A percentile compares a stretch with the other conserved stretches of the same genome.
These are phyloP conservation scores for Wickerhamiella vanderwaltii DNA, from an alignment of 805 yeast species.

Conservation along the genomic window DNA sequence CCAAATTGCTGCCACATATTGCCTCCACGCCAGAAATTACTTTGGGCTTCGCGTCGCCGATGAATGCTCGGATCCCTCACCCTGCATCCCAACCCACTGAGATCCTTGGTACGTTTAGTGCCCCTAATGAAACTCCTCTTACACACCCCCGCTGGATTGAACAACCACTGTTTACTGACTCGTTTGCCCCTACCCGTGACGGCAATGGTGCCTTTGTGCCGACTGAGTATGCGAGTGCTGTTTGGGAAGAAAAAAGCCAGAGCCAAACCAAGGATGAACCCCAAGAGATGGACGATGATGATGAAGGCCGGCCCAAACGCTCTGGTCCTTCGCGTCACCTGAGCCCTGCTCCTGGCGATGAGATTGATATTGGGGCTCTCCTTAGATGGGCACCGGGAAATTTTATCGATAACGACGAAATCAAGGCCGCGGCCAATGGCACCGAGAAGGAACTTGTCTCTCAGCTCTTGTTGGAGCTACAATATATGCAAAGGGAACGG, in stretches of 20 bases:
- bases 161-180: conserved; percentile 34
- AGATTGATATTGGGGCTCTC: conserved; percentile 26
- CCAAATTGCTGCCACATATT: conserved; percentile 53
- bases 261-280: conserved; percentile 4
- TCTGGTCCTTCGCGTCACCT: conserved; percentile 1
- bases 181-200: conserved; percentile 58
- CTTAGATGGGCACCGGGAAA: conserved; percentile 41
- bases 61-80: conserved; percentile 35
- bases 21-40: conserved; percentile 24
- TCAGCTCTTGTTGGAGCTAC: conserved; percentile 37
- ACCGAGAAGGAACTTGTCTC: conserved; percentile 33
- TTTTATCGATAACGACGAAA: conserved; percentile 40
- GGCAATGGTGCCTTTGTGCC: conserved; percentile 36
- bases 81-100: conserved; percentile 42
- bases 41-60: conserved; percentile 36
- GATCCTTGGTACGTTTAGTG: conserved; percentile 31
- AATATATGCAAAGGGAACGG: conserved; percentile 39
- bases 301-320: conserved; percentile 11
- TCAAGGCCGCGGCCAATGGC: conserved; percentile 36
- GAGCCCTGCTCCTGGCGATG: conserved; percentile 11
- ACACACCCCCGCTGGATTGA: conserved; percentile 58
- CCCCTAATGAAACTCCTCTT: conserved; percentile 33
- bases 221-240: conserved; percentile 15
- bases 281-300: conserved; percentile 4
- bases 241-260: conserved; percentile 16